Base-by-base conservation (phyloP, 2,329 filamentous ascomycete species). In the Penicillium psychrosexuale region DNA sequence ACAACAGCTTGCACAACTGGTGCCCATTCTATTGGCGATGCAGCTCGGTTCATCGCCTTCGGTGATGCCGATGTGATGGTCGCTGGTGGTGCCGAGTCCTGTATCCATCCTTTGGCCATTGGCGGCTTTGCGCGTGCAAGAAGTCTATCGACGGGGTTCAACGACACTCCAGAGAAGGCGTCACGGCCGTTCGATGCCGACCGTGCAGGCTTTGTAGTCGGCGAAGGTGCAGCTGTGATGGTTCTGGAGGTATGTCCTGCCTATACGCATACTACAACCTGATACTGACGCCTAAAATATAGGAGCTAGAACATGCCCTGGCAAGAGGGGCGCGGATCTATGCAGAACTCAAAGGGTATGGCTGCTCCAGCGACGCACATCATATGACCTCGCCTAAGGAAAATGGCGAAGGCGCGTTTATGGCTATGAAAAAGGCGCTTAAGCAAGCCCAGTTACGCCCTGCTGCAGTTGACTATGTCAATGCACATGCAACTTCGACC, bases 1-100 rank as follows among this genome's bases (percentile, higher is more conserved):
- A 96, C 93, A 0, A 99, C 94, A 12, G 94, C 94, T 55, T 99
- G 94, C 72, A 97, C 94, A 0, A 99, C 94, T 0, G 94, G 94
- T 11, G 90, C 93, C 1, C 94, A 99, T 75, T 91, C 92, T 1
- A 87, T 99, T 47, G 94, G 93, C 17, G 94, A 99, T 71, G 94
- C 94, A 6, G 87, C 89, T n/a, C 85, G 93, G 17, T 90, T 97
- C 70, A 93, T 99, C 58, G 84, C 88, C n/a, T 87, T 86, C 67
- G 92, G 91, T 7, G 93, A 97, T 70, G 93, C 93, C 43, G 83
- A 96, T 71, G 88, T 97, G 51, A 97, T 99, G 91, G 77, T 99
- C 8, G 91, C 94, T n/a, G 94, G 94, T 39, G 93, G 93, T 28
- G 85, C 93, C 8, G 94, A 99, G 74, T 91, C 93, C 0, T 99